A percentile compares a stretch with the other conserved stretches of the same genome.
Conservation (phyloP, 2,329 filamentous ascomycete genomes). For the Juglanconis oblonga region DNA sequence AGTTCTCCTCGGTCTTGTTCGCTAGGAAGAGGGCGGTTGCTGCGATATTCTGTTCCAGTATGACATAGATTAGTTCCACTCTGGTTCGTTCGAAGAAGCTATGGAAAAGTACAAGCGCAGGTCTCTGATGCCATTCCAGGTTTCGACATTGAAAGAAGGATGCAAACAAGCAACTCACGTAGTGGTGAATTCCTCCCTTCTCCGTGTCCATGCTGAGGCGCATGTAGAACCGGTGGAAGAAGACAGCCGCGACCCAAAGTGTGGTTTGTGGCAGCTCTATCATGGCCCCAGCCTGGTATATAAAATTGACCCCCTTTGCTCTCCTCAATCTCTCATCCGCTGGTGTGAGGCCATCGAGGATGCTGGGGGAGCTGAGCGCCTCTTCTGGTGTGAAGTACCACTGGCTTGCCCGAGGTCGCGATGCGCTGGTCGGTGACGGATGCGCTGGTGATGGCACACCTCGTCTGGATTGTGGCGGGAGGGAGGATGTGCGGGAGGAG, state of each 20-base stretch:
- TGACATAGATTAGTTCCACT: not conserved
- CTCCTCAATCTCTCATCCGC: slow-evolving; percentile 77
- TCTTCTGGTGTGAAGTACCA: slow-evolving; percentile 90
- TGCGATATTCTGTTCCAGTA: slow-evolving; percentile 64
- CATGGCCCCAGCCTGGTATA: slow-evolving; percentile 89
- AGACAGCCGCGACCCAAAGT: slow-evolving; percentile 85
- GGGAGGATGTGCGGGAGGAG: slow-evolving; percentile 53
- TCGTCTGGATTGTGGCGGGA: slow-evolving; percentile 43
- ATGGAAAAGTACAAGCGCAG: not conserved
- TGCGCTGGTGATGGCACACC: slow-evolving; percentile 42
- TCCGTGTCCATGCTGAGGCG: slow-evolving; percentile 75
- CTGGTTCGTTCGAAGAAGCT: no score
- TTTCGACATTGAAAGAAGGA: not conserved
- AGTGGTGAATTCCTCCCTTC: slow-evolving; percentile 81
- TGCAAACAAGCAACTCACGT: slow-evolving; percentile 54
- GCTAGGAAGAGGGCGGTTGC: slow-evolving; percentile 90
- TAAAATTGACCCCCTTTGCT: slow-evolving; percentile 94
- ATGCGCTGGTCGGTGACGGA: slow-evolving; percentile 36
- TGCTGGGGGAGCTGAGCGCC: slow-evolving; percentile 76
- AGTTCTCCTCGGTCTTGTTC: slow-evolving; percentile 97
- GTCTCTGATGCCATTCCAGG: no score
- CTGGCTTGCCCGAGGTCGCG: slow-evolving; percentile 52
- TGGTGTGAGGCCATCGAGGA: slow-evolving; percentile 74
- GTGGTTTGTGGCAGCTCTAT: slow-evolving; percentile 90
- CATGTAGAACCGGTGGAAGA: slow-evolving; percentile 97